Conservation (phyloP, 1,284 basidiomycete genomes). For the Crocinoboletus sp. region DNA sequence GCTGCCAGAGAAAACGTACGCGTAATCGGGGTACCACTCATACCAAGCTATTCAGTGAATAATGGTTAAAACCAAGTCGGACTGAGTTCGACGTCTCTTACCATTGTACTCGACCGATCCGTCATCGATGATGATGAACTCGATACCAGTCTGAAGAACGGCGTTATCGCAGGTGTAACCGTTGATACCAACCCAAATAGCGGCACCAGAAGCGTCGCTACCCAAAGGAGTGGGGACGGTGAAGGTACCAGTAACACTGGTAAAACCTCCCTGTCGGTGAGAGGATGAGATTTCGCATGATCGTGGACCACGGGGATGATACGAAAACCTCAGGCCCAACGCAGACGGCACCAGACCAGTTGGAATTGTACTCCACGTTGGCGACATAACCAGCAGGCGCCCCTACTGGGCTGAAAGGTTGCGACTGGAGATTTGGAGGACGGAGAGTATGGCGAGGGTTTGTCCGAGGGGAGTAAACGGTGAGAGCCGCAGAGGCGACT, state of each 20-base stretch:
- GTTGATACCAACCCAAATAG: too few species aligned
- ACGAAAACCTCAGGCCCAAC: conserved; percentile 8
- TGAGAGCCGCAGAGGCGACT: conserved; percentile 15
- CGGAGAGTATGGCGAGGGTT: conserved; percentile 12
- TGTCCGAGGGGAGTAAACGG: conserved; percentile 14
- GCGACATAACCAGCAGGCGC: background rate
- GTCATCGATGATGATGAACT: too few species aligned
- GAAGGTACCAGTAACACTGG: conserved; percentile 16
- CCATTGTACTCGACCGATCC: too few species aligned
- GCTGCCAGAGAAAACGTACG: too few species aligned
- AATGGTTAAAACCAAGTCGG: too few species aligned
- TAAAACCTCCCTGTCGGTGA: conserved; percentile 16
- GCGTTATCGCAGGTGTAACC: too few species aligned
- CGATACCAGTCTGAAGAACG: too few species aligned
- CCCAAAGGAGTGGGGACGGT: too few species aligned
- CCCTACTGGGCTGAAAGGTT: conserved; percentile 4
- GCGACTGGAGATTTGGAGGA: conserved; percentile 11
- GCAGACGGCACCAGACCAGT: conserved; percentile 21
- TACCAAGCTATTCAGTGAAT: too few species aligned
- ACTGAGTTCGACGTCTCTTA: too few species aligned
- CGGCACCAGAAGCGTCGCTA: too few species aligned
- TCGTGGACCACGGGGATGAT: background rate
- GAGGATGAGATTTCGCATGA: background rate
- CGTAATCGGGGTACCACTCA: too few species aligned
- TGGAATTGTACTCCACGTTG: conserved; percentile 13